phyloP scores from a whole-genome alignment of 164 flowering plant genomes.

The Liquidambar formosana region DNA sequence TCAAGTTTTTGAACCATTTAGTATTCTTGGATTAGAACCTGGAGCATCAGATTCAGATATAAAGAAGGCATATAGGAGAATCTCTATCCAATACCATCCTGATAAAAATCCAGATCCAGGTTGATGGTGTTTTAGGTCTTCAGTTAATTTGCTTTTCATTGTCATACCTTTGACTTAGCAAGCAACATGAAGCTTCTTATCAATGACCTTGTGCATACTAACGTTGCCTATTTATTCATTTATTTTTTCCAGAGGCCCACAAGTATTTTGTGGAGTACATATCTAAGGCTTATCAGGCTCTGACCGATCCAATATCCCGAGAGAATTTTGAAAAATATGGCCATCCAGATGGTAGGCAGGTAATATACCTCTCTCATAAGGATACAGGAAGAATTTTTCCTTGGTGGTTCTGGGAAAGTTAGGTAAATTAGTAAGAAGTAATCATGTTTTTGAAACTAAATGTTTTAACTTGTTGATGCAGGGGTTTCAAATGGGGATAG shows the following conservation, averaged over 20 bases:
- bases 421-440: background rate
- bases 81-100: slow-evolving; percentile 95
- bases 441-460: background rate
- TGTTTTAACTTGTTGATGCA: slow-evolving; percentile 24
- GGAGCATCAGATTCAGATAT: slow-evolving; percentile 92
- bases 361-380: slow-evolving; percentile 19
- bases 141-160: slow-evolving; percentile 8
- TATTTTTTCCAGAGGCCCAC: slow-evolving; percentile 74
- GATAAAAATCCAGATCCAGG: slow-evolving; percentile 99
- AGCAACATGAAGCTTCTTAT: background rate
- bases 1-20: slow-evolving; percentile 89
- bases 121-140: slow-evolving; percentile 35
- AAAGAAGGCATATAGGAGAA: slow-evolving; percentile 92
- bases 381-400: background rate
- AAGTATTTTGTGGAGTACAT: slow-evolving; percentile 87
- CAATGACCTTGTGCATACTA: background rate
- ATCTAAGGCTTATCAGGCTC: slow-evolving; percentile 96
- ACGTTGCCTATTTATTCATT: slow-evolving; percentile 5
- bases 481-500: slow-evolving; percentile 99
- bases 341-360: slow-evolving; percentile 99
- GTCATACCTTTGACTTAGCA: background rate
- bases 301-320: slow-evolving; percentile 93
- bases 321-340: slow-evolving; percentile 99
- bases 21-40: slow-evolving; percentile 80
- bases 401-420: background rate